These are phyloP conservation scores for Aspergillus nidulans DNA, from an alignment of 495 filamentous ascomycete species.

Conservation along the genomic window DNA sequence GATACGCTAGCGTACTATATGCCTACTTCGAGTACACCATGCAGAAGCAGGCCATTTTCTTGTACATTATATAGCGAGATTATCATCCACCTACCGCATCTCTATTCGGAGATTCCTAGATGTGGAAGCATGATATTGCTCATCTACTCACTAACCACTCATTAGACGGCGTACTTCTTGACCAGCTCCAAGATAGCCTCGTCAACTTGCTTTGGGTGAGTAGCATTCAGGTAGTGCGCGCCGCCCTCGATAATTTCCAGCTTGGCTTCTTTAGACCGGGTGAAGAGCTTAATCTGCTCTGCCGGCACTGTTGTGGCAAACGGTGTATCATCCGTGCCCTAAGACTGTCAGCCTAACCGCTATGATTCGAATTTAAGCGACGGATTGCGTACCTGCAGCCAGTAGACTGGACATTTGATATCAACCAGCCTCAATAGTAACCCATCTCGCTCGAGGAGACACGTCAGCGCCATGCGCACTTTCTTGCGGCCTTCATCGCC, in stretches of 20 bases:
- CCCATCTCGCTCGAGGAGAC: conserved; percentile 56
- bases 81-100: too few relatives aligned
- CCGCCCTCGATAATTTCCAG: conserved; percentile 50
- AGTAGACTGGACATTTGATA: conserved; percentile 58
- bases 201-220: conserved; percentile 52
- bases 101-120: too few relatives aligned
- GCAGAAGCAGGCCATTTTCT: too few relatives aligned
- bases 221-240: conserved; percentile 56
- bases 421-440: conserved; percentile 50
- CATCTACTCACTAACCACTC: too few relatives aligned
- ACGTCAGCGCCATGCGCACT: conserved; percentile 53
- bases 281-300: conserved; percentile 58
- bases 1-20: too few relatives aligned
- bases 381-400: conserved; percentile 51
- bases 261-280: conserved; percentile 45
- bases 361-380: too few relatives aligned
- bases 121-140: too few relatives aligned
- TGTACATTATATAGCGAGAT: too few relatives aligned
- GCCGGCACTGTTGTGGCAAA: conserved; percentile 44
- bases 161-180: background rate
- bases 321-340: conserved; percentile 52
- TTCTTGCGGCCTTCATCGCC: conserved; percentile 59
- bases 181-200: conserved; percentile 47
- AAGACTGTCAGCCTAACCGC: background rate
- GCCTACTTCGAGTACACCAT: too few relatives aligned